Percentiles rank a stretch among this genome's conserved stretches.
Conservation (phyloP, 495 filamentous ascomycete genomes). For the Annulohypoxylon bovei region DNA sequence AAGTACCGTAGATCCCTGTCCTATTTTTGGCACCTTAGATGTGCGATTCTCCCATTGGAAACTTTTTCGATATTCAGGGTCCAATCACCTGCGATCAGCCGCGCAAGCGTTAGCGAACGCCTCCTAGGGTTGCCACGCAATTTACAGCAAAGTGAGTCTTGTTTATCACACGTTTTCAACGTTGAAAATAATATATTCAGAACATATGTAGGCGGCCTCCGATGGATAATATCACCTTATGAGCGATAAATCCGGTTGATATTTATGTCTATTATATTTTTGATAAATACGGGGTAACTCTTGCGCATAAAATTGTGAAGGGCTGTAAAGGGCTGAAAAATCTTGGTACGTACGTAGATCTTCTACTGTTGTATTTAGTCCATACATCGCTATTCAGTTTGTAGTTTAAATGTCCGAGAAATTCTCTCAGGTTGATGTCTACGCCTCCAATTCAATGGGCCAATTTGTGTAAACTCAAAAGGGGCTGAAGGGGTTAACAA, state of each 20-base stretch:
- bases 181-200: not conserved
- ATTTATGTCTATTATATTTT: not conserved
- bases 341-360: constrained; percentile 2
- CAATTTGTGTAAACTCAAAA: not conserved
- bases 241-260: not conserved
- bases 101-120: constrained; percentile 4
- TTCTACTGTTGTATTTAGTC: not conserved
- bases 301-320: not conserved
- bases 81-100: not conserved
- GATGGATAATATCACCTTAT: not conserved
- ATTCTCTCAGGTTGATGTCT: not conserved
- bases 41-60: not conserved
- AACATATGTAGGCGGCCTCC: not conserved
- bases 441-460: not conserved
- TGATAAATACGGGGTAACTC: not conserved
- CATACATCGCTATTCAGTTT: not conserved
- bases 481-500: not conserved
- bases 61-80: not conserved
- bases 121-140: constrained; percentile 7
- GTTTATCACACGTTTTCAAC: not conserved
- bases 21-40: constrained; percentile 1
- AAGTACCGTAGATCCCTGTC: constrained; percentile 4
- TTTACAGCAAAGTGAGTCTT: not conserved
- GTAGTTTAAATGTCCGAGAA: not conserved
- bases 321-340: not conserved